Base-by-base conservation (phyloP, 306 rosid genomes). In the Cicer judaicum region DNA sequence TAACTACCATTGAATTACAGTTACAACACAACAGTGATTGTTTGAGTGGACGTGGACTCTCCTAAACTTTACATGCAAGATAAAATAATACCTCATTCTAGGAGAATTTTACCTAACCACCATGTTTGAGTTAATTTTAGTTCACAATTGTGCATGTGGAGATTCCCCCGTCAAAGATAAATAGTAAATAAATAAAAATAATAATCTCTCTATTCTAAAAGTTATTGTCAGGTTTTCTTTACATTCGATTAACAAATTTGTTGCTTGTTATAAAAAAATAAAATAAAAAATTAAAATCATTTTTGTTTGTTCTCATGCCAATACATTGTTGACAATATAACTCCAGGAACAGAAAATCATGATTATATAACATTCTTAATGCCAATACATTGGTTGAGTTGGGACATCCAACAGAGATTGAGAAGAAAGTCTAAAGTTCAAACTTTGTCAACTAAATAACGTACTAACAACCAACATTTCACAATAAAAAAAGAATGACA, bases 31-130 rank as follows among this genome's bases (percentile, higher is more conserved):
- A 16, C 48, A 44, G 18, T 68, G 19, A 16, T 34, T 34, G 43
- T 42, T 29, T 9, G 43, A 60, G 66, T 60, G 66, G 66, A 34
- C 34, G 43, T 60, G 63, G 63, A 5, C 39, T 56, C 63, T 21
- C 39, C 4, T 56, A 59, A 59, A 34, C 43, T 59, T 29, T 59
- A 12, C 29, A 24, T 24, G 3, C 29, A 24, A 24, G 29, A 24
- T 24, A 21, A 21, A 21, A 21, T 21, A 21, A 21, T 21, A 21
- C 24, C 24, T 2, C 24, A 21, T 21, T 21, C 24, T 21, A 21
- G 24, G 2, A 21, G 2, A 21, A 21, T 21, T 24, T 24, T 24
- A 24, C 4, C 29, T 24, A 24, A 24, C 29, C 29, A 24, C 29
- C 29, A 24, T 2, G 3, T 0, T 24, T 24, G 21, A 24, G 29